These are phyloP conservation scores for Apostasia ramifera DNA, from an alignment of 106 monocot species.

Conservation along the genomic window DNA sequence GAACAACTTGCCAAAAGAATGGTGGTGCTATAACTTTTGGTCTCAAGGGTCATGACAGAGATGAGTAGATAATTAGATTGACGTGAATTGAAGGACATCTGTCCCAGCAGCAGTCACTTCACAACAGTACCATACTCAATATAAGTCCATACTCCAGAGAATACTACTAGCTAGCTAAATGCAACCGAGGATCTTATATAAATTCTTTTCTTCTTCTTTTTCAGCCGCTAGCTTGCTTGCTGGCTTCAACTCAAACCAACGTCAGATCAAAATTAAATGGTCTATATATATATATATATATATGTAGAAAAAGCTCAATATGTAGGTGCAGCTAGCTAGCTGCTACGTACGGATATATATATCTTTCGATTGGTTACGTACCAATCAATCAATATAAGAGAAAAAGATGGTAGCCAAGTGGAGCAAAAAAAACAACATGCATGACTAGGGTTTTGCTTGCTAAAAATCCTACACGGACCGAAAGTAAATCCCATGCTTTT, in stretches of 20 bases:
- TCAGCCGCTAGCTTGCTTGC: not conserved
- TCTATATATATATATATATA: constrained; percentile 14
- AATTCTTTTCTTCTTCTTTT: not conserved
- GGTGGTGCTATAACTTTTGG: constrained; percentile 16
- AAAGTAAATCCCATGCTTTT: constrained; percentile 20
- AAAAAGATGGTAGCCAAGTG: constrained; percentile 6
- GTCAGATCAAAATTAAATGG: not conserved
- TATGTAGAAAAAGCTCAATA: not conserved
- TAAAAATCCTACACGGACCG: constrained; percentile 21
- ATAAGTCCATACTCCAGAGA: not conserved
- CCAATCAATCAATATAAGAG: not conserved
- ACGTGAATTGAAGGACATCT: constrained; percentile 29
- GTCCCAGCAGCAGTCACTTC: constrained; percentile 51
- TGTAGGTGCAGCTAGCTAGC: too few species aligned
- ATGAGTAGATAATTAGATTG: constrained; percentile 24
- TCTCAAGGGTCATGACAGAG: constrained; percentile 21
- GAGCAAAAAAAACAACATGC: not conserved
- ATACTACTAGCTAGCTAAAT: not conserved
- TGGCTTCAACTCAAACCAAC: not conserved
- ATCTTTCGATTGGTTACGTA: too few species aligned
- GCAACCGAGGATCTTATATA: constrained; percentile 14
- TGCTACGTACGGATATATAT: too few species aligned
- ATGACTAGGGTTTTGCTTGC: constrained; percentile 15
- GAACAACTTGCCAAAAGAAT: too few species aligned
- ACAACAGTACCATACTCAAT: constrained; percentile 26